Percentiles rank a stretch among this genome's conserved stretches.
Evolutionary conservation across 2,329 filamentous ascomycete genomes (phyloP).

Genomic region (Albophoma yamanashiensis): DNA sequence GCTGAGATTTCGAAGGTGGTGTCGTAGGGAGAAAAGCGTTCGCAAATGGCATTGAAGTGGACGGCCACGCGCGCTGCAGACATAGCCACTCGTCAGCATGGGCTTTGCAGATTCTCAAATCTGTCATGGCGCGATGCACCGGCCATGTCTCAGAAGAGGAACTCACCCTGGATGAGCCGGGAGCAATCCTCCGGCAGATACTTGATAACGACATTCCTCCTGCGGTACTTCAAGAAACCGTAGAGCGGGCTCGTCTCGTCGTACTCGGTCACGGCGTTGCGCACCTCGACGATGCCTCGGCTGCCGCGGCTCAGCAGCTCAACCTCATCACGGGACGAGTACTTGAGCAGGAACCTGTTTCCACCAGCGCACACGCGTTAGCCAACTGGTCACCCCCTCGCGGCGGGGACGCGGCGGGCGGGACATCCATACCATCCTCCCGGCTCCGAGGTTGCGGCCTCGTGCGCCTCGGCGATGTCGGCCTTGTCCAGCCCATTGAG

Average conservation of each 20-base stretch:
- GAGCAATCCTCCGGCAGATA: conserved; percentile 88
- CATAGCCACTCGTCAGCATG: conserved; percentile 2
- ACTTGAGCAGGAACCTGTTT: conserved; percentile 85
- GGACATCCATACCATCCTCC: conserved; percentile 73
- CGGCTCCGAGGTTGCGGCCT: conserved; percentile 66
- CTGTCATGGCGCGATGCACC: neutral
- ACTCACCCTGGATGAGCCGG: conserved; percentile 78
- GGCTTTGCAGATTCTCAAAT: neutral
- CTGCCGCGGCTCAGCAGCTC: conserved; percentile 66
- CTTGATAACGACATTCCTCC: conserved; percentile 84
- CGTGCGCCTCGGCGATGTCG: conserved; percentile 75
- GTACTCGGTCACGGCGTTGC: conserved; percentile 66
- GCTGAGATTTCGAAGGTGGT: conserved; percentile 67
- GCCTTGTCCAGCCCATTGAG: conserved; percentile 85
- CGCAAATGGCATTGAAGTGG: conserved; percentile 56
- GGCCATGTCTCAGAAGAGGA: neutral
- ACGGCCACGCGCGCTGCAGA: conserved; percentile 67
- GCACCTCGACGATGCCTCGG: conserved; percentile 75
- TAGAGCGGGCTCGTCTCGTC: conserved; percentile 82
- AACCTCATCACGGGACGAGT: conserved; percentile 79
- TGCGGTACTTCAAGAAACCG: conserved; percentile 80
- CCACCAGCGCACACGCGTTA: conserved; percentile 8
- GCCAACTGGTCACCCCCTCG: conserved; percentile 1
- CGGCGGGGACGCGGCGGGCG: neutral
- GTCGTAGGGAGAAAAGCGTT: conserved; percentile 76